Base-by-base conservation (phyloP, 306 rosid genomes). In the Senna siamea region DNA sequence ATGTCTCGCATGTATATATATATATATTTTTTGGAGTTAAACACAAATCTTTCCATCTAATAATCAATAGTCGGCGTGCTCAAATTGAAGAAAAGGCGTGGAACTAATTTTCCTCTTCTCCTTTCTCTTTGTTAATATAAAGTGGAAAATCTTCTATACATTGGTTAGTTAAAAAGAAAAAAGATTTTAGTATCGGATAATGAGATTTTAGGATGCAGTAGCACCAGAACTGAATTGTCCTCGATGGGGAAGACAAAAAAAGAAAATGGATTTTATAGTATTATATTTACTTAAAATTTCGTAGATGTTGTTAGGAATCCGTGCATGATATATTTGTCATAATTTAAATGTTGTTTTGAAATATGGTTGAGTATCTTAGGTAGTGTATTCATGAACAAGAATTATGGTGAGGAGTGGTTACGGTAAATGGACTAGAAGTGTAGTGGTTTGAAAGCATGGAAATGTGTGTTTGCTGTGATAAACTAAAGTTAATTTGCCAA, bases 391-490 rank as follows among this genome's bases (percentile, higher is more conserved):
- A 34, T 28, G 17, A 19, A 48, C 12, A 13, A 40, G 53, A 12
- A 22, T 6, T 9, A 23, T 6, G 35, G 6, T 54, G 55, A 17
- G 32, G 38, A 17, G 28, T 22, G 18, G 43, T 19, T 57, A 14
- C 23, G 28, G 17, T 26, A 55, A 19, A 18, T 52, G 58, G 19
- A 15, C 17, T 41, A 40, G 9, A 23, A 56, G 22, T 10, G 8
- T 20, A 20, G 40, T 35, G 9, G 30, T 70, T 53, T 7, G 59
- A 22, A 63, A 72, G 14, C 60, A 57, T 40, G 59, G 23, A 50
- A 50, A 66, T 75, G 44, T 76, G 32, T 34, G 55, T 48, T 48
- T 30, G 55, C 70, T 46, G 50, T 51, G 70, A 70, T 72, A 79
- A 76, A 65, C 1, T 56, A 34, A 68, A n/a, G 28, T 76, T 34